phyloP scores from a whole-genome alignment of 1,139 yeast species.

The Zygotorulaspora mrakii region DNA sequence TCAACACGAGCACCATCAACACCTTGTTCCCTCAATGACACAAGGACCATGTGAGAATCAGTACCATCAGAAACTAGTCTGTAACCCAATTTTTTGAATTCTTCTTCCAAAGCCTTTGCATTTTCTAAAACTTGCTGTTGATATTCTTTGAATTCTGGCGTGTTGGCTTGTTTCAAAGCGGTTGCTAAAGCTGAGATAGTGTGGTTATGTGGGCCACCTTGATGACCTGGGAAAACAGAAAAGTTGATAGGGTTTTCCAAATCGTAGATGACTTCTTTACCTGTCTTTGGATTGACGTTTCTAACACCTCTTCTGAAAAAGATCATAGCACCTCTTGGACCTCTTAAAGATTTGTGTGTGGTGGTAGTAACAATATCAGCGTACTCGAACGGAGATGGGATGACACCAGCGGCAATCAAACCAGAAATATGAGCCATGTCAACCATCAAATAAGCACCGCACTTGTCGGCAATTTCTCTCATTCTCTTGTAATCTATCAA shows the following conservation, averaged over 20 bases:
- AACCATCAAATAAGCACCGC: constrained; percentile 91
- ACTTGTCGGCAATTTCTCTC: constrained; percentile 94
- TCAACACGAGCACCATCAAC: constrained; percentile 97
- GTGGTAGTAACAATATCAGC: constrained; percentile 98
- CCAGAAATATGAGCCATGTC: constrained; percentile 99
- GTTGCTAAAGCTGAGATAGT: constrained; percentile 94
- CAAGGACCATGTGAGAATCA: constrained; percentile 87
- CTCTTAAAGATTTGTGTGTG: constrained; percentile 96
- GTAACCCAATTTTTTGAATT: constrained; percentile 65
- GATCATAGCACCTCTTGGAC: constrained; percentile 99
- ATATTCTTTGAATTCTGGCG: constrained; percentile 83
- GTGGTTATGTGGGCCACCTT: constrained; percentile 99
- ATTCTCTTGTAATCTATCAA: constrained; percentile 91
- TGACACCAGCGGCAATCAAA: constrained; percentile 91
- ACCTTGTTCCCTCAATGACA: constrained; percentile 76
- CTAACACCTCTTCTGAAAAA: constrained; percentile 97
- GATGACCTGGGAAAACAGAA: constrained; percentile 98
- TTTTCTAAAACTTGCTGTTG: constrained; percentile 78
- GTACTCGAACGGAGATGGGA: constrained; percentile 92
- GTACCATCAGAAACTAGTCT: constrained; percentile 88
- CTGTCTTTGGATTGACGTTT: constrained; percentile 83
- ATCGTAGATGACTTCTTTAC: constrained; percentile 83
- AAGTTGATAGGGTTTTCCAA: constrained; percentile 94
- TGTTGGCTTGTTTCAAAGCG: constrained; percentile 83
- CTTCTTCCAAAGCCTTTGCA: constrained; percentile 72